phyloP scores from a whole-genome alignment of 257 asterid genomes.

The Paraleonurus japonicus region DNA sequence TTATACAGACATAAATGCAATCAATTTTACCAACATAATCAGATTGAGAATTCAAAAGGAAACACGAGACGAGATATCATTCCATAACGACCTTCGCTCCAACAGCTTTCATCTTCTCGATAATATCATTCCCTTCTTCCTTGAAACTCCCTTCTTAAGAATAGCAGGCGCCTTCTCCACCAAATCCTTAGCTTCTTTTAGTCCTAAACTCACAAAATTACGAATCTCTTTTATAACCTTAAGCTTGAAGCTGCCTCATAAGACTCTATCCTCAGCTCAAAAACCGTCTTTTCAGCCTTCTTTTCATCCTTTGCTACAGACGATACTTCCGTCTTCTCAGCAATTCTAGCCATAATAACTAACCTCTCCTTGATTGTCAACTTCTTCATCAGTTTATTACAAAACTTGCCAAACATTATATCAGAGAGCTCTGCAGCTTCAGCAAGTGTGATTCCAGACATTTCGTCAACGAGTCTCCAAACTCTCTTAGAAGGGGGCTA shows the following conservation, averaged over 20 bases:
- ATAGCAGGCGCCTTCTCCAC: slow-evolving; percentile 47
- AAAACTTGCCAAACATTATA: slow-evolving; percentile 35
- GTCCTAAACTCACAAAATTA: slow-evolving; percentile 38
- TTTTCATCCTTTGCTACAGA: slow-evolving; percentile 49
- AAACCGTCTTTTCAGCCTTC: slow-evolving; percentile 66
- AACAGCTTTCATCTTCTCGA: slow-evolving; percentile 48
- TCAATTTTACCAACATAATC: background rate
- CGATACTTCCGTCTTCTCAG: slow-evolving; percentile 24
- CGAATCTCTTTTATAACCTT: slow-evolving; percentile 60
- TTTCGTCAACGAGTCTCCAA: slow-evolving; percentile 81
- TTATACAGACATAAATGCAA: too few relatives aligned
- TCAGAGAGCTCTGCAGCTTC: slow-evolving; percentile 64
- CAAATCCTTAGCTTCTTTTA: slow-evolving; percentile 49
- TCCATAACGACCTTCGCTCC: slow-evolving; percentile 53
- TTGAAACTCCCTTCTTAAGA: slow-evolving; percentile 45
- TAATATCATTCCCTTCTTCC: slow-evolving; percentile 43
- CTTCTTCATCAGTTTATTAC: slow-evolving; percentile 41
- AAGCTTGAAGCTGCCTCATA: slow-evolving; percentile 67
- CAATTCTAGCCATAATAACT: slow-evolving; percentile 38
- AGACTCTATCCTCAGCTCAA: slow-evolving; percentile 74
- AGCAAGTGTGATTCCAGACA: slow-evolving; percentile 65
- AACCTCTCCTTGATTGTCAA: slow-evolving; percentile 54
- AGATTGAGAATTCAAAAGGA: background rate
- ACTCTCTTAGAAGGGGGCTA: slow-evolving; percentile 74
- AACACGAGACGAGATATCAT: slow-evolving; percentile 12